Evolutionary conservation across 768 basidiomycete genomes (phyloP).

Genomic region (Boletus rubescentipes): DNA sequence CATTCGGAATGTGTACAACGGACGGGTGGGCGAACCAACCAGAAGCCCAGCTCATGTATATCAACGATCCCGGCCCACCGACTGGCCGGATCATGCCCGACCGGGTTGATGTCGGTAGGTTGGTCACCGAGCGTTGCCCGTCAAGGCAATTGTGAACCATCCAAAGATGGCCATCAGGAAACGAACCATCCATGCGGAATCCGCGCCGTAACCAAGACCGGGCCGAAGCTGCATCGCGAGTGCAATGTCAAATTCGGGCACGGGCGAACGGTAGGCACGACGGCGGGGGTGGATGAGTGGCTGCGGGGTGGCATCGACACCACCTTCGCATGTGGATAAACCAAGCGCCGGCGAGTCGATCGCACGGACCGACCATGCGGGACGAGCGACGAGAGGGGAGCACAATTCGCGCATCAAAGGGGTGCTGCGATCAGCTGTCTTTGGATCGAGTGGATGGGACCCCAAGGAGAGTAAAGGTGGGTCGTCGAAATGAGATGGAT

Average conservation of each 20-base stretch:
- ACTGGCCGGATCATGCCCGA: neutral
- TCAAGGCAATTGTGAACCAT: conserved; percentile 65
- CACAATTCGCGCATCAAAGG: conserved; percentile 15
- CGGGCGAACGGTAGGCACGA: conserved; percentile 40
- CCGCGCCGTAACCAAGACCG: conserved; percentile 66
- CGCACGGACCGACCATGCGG: conserved; percentile 33
- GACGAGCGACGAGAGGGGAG: conserved; percentile 17
- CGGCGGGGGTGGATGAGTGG: conserved; percentile 21
- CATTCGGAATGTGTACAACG: conserved; percentile 1
- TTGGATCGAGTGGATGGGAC: conserved; percentile 8
- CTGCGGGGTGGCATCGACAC: conserved; percentile 5
- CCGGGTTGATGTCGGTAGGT: neutral
- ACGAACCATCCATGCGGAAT: conserved; percentile 76
- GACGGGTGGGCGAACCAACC: neutral
- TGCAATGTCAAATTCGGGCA: conserved; percentile 58
- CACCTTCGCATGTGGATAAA: conserved; percentile 8
- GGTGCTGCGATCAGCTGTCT: conserved; percentile 7
- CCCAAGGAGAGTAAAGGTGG: conserved; percentile 8
- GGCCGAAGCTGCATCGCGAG: conserved; percentile 78
- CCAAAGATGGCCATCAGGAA: conserved; percentile 80
- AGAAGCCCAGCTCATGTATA: neutral
- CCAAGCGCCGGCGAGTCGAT: conserved; percentile 22
- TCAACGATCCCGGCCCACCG: conserved; percentile 1
- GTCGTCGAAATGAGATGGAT: conserved; percentile 10
- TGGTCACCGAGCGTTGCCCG: conserved; percentile 32